Conservation (phyloP, 345 rosid genomes). For the Raphanus sativus region DNA sequence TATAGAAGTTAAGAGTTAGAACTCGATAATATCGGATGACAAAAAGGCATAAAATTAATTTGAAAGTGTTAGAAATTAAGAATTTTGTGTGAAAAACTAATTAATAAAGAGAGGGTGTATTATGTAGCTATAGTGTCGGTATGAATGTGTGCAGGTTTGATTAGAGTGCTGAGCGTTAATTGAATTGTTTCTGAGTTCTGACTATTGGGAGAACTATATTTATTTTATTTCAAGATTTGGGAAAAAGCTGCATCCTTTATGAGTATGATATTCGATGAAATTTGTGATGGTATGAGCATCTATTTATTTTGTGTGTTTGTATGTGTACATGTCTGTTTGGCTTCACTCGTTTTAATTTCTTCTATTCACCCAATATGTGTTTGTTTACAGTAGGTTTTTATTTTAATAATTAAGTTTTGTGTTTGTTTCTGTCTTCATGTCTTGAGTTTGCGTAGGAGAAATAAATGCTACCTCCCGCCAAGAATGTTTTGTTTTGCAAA, state of each 20-base stretch:
- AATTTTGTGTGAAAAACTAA: not conserved
- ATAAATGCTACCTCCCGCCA: conserved; percentile 45
- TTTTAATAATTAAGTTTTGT: not conserved
- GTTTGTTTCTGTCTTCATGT: conserved; percentile 37
- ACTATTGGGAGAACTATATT: conserved; percentile 11
- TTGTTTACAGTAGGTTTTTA: not conserved
- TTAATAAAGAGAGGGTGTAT: not conserved
- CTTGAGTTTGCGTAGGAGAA: conserved; percentile 36
- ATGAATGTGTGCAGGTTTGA: conserved; percentile 20
- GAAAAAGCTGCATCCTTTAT: conserved; percentile 27
- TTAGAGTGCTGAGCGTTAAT: conserved; percentile 26
- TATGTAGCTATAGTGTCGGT: conserved; percentile 21
- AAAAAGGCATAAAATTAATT: not conserved
- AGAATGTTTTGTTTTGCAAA: conserved; percentile 35
- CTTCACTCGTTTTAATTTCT: conserved; percentile 26
- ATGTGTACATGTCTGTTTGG: conserved; percentile 41
- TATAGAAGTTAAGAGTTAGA: not conserved
- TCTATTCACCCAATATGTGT: conserved; percentile 13
- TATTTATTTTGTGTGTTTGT: conserved; percentile 28
- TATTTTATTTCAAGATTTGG: not conserved
- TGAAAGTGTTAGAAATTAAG: conserved; percentile 2
- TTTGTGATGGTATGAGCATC: conserved; percentile 29
- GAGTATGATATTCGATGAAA: conserved; percentile 20
- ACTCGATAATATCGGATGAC: not conserved
- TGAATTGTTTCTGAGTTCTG: conserved; percentile 26